Percentiles rank a stretch among this genome's conserved stretches.
Conservation (phyloP, 1,284 basidiomycete species). For the Naganishia liquefaciens region DNA sequence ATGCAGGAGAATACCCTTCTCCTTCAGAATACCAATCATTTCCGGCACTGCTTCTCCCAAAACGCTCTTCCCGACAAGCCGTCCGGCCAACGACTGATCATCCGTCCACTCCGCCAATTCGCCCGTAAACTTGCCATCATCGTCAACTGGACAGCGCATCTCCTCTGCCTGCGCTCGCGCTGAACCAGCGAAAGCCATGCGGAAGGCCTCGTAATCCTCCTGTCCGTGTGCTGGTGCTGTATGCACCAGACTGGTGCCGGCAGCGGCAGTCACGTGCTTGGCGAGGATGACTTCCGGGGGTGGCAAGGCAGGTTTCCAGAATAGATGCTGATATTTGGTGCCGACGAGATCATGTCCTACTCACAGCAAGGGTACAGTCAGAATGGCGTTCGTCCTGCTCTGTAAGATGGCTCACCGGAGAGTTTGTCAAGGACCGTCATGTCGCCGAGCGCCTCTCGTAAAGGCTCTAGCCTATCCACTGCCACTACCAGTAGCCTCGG, state of each 20-base stretch:
- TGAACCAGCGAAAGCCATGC: conserved; percentile 38
- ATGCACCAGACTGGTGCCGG: conserved; percentile 96
- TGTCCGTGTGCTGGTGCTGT: conserved; percentile 92
- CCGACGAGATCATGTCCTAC: conserved; percentile 67
- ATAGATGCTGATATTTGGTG: conserved; percentile 68
- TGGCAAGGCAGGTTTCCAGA: conserved; percentile 60
- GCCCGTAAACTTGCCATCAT: conserved; percentile 70
- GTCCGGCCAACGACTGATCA: conserved; percentile 51
- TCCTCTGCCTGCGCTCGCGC: conserved; percentile 28
- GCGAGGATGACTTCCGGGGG: conserved; percentile 57
- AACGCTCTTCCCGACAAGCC: conserved; percentile 71
- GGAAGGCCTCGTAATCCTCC: conserved; percentile 84
- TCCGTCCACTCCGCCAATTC: conserved; percentile 62
- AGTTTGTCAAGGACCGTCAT: conserved; percentile 59
- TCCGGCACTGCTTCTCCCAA: conserved; percentile 68
- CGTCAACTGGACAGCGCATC: conserved; percentile 76
- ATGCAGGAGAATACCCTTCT: conserved; percentile 64
- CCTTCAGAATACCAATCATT: conserved; percentile 66
- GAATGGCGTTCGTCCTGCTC: neutral
- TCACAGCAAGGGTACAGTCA: neutral
- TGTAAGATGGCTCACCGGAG: conserved; percentile 55
- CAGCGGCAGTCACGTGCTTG: conserved; percentile 75
- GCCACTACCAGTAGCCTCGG: conserved; percentile 65
- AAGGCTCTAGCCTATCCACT: conserved; percentile 63
- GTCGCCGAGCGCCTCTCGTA: conserved; percentile 61